phyloP scores from a whole-genome alignment of 2,329 filamentous ascomycete genomes.

The Paraphaeosphaeria sporulosa region DNA sequence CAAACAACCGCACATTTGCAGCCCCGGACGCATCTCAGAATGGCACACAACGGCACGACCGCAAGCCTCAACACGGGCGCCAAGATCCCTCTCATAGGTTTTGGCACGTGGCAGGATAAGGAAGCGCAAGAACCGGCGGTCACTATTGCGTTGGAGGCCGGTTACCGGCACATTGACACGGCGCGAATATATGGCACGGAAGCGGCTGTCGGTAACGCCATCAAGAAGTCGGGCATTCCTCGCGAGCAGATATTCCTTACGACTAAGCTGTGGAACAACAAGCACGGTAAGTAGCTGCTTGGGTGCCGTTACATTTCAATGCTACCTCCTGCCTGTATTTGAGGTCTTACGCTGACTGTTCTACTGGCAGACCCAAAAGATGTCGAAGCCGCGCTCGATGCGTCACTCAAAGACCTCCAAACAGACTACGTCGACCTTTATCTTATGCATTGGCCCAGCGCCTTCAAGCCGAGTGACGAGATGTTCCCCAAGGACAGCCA shows the following conservation, averaged over 20 bases:
- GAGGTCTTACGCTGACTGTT: background rate
- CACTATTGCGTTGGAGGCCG: constrained; percentile 28
- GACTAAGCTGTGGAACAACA: constrained; percentile 90
- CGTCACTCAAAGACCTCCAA: constrained; percentile 76
- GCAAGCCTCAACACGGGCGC: constrained; percentile 69
- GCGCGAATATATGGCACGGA: constrained; percentile 33
- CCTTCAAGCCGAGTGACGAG: constrained; percentile 75
- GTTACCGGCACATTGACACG: constrained; percentile 29
- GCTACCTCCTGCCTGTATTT: background rate
- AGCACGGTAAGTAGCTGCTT: constrained; percentile 63
- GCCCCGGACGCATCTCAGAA: constrained; percentile 24
- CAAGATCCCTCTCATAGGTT: constrained; percentile 75
- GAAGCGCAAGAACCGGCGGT: constrained; percentile 47
- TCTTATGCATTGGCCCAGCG: constrained; percentile 80
- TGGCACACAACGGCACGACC: constrained; percentile 43
- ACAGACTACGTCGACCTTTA: constrained; percentile 90
- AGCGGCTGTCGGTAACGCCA: constrained; percentile 27
- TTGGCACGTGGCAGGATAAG: constrained; percentile 46
- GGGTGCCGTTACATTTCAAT: too few relatives aligned
- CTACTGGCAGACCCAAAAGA: constrained; percentile 53
- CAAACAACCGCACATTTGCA: constrained; percentile 17
- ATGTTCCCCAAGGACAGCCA: constrained; percentile 61
- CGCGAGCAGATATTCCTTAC: constrained; percentile 56
- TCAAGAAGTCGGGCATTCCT: constrained; percentile 41
- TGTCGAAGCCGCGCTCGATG: constrained; percentile 76